Base-by-base conservation (phyloP, 441 rosid species). In the Populus tomentosa region DNA sequence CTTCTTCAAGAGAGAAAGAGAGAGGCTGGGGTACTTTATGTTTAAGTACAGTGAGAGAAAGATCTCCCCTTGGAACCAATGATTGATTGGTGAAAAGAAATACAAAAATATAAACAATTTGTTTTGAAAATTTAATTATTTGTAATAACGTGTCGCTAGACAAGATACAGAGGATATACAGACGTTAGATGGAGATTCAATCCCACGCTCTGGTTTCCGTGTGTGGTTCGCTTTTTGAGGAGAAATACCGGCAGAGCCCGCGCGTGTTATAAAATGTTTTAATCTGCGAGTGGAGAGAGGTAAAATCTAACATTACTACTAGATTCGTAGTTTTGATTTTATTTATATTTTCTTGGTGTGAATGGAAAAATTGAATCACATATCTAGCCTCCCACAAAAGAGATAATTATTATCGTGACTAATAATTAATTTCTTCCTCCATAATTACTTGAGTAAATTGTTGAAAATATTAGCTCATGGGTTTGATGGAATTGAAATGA, bases 61-160 rank as follows among this genome's bases (percentile, higher is more conserved):
- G 82, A 80, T 80, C 70, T 62, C 82, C 79, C 69, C 64, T 71
- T 71, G 78, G 80, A 75, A 82, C 76, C 77, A 80, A 66, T 82
- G 86, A 78, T 77, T 64, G 79, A 72, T 40, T 80, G 75, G 69
- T 72, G 26, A 26, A 64, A 24, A 64, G 67, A 13, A 23, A 24
- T 64, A 64, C 67, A 64, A 23, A 53, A 53, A 53, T 14, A 16
- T 16, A 5, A 53, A 14, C 16, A 53, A 5, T 14, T 53, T 16
- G n/a, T 53, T 53, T 53, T 53, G 20, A 16, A 53, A 53, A 53
- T 16, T 16, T 53, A 35, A 53, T 53, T 53, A 14, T 6, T 16
- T 14, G 18, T 35, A 35, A 35, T 35, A 14, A 53, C 61, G 61
- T 16, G 61, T 16, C 61, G 7, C 61, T 16, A 16, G 21, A 53